Percentiles rank a stretch among this genome's conserved stretches.
Conservation (phyloP, 306 rosid genomes). For the Nissolia schottii region DNA sequence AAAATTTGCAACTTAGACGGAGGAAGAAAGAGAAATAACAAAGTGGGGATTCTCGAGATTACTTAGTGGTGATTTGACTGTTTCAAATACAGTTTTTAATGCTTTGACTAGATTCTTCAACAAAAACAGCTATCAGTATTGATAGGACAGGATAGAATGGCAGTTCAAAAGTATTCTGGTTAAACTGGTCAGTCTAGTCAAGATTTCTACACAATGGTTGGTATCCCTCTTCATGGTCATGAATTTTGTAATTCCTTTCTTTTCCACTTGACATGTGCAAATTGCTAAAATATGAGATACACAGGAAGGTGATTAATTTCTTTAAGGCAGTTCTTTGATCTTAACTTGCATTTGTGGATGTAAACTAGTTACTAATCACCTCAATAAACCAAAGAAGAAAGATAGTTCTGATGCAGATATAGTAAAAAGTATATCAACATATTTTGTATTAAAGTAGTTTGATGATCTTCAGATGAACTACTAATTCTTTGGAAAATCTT, state of each 20-base stretch:
- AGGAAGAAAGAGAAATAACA: constrained; percentile 14
- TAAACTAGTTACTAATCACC: not conserved
- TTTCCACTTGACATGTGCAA: not conserved
- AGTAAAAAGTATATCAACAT: not conserved
- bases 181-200: not conserved
- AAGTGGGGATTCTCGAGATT: not conserved
- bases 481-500: constrained; percentile 7
- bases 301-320: not conserved
- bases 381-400: not conserved
- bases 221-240: not conserved
- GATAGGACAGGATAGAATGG: not conserved
- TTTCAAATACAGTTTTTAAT: not conserved
- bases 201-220: not conserved
- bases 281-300: not conserved
- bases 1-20: constrained; percentile 20
- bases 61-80: not conserved
- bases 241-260: not conserved
- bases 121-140: not conserved
- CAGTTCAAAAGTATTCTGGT: not conserved
- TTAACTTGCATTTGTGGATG: not conserved
- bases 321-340: not conserved
- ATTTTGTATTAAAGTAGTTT: not conserved
- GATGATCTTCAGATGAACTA: not conserved
- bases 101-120: not conserved
- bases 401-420: constrained; percentile 1